A percentile compares a stretch with the other conserved stretches of the same genome.
These are phyloP conservation scores for Exophiala sp. DNA, from an alignment of 2,329 filamentous ascomycete species.

Conservation along the genomic window DNA sequence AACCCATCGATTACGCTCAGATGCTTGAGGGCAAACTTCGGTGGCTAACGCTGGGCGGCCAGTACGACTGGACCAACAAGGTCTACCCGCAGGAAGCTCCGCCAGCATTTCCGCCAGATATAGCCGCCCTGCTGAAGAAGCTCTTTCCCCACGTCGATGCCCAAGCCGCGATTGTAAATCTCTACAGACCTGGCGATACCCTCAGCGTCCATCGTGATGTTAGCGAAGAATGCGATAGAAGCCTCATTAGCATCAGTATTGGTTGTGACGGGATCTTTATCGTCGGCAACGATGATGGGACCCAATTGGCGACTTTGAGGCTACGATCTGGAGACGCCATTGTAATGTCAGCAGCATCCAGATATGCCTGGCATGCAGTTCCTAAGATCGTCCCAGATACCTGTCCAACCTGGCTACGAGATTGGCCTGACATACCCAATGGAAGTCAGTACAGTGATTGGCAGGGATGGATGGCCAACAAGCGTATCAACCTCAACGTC, in stretches of 20 bases:
- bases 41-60: constrained; percentile 90
- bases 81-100: constrained; percentile 64
- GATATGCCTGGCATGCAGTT: constrained; percentile 93
- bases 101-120: constrained; percentile 68
- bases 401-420: constrained; percentile 65
- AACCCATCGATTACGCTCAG: constrained; percentile 61
- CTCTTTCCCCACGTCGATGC: constrained; percentile 72
- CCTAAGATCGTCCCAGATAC: constrained; percentile 75
- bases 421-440: constrained; percentile 61
- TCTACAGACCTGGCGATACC: constrained; percentile 85
- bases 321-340: constrained; percentile 81
- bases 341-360: constrained; percentile 74
- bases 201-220: constrained; percentile 92
- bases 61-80: constrained; percentile 93
- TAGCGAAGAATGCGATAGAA: constrained; percentile 72
- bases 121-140: constrained; percentile 59
- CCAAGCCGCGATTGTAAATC: constrained; percentile 87
- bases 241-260: constrained; percentile 77
- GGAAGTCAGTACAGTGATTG: constrained; percentile 55
- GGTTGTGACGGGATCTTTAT: constrained; percentile 89
- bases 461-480: constrained; percentile 81
- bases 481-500: constrained; percentile 87
- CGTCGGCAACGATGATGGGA: constrained; percentile 58
- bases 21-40: constrained; percentile 75
- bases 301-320: constrained; percentile 48